Conservation (phyloP, 306 rosid species). For the Vicia faba region DNA sequence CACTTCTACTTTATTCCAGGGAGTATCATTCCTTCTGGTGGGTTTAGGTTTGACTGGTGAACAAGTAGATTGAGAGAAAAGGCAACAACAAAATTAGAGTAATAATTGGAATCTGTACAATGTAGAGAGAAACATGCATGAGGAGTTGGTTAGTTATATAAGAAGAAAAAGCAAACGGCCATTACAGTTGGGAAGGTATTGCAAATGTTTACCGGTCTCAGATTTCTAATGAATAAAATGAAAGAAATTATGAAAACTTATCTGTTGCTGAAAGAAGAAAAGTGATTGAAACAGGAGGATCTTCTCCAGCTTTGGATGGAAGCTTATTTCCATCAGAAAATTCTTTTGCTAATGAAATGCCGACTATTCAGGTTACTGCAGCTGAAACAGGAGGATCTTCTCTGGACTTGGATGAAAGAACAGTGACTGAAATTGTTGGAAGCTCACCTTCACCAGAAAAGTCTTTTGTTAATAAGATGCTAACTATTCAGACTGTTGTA, state of each 20-base stretch:
- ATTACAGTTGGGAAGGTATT: no score
- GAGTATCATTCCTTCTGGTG: no score
- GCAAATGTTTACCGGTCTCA: slow-evolving; percentile 33
- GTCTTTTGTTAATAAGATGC: slow-evolving; percentile 35
- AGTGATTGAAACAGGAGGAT: slow-evolving; percentile 35
- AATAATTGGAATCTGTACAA: slow-evolving; percentile 30
- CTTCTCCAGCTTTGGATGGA: slow-evolving; percentile 42
- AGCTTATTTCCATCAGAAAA: slow-evolving; percentile 18
- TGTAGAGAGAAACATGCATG: slow-evolving; percentile 25
- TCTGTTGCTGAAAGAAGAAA: slow-evolving; percentile 8
- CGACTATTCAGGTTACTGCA: slow-evolving; percentile 35
- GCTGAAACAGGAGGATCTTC: slow-evolving; percentile 42
- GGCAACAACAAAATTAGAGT: not conserved
- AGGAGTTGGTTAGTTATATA: not conserved
- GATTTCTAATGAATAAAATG: slow-evolving; percentile 43
- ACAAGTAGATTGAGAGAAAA: slow-evolving; percentile 65
- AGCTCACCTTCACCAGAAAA: slow-evolving; percentile 15
- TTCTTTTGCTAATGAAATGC: slow-evolving; percentile 34
- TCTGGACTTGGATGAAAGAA: slow-evolving; percentile 22
- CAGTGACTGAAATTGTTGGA: not conserved
- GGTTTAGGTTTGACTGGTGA: slow-evolving; percentile 93
- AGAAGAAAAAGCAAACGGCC: slow-evolving; percentile 26
- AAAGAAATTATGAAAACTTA: slow-evolving; percentile 31
- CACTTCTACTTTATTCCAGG: no score
- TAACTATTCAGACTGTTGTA: slow-evolving; percentile 32